Evolutionary conservation across 768 basidiomycete genomes (phyloP), one percentile per base, ranked within the genome.

Genomic region (Podaxis carcinomalis): DNA sequence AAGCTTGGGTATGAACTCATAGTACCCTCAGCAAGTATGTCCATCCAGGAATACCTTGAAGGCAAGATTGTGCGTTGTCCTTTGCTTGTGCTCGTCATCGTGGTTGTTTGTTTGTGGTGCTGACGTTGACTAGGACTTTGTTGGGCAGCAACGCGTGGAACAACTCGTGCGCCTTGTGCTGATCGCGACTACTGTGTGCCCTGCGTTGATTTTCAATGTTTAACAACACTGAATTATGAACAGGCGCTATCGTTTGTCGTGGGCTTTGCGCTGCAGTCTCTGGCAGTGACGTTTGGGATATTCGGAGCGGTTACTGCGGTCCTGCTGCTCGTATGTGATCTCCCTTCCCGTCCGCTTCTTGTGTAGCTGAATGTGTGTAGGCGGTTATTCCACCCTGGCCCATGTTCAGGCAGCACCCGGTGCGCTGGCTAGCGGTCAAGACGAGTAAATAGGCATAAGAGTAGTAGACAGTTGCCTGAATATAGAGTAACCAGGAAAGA

Each of bases 381-480:
- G 70, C 78, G 51, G 75, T 85, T 11, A 62, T 92, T 3, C 90
- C 90, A 0, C 85, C 86, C 7, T 92, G 90, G 90, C 81, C 85
- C 0, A 74, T 82, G 71, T 89, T 78, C 73, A 88, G 85, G 64
- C 71, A 70, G 13, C 80, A 89, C 67, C 83, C 86, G 14, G 83
- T 88, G 39, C 75, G 79, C 63, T 89, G 87, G 88, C 72, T 88
- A 16, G 77, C 83, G 3, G 67, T 63, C 58, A 62, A 62, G 51
- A 63, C 67, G 42, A 63, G 66, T 73, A 80, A 68, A 70, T 71
- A 66, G 66, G 25, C 23, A 37, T 59, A 47, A 23, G 52, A 61
- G 35, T 60, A 44, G 32, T 56, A 32, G 19, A 32, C 37, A 32
- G 32, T 32, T 32, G 56, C 28, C 51, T 25, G 25, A 46, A 40